Percentiles rank a stretch among this genome's conserved stretches.
phyloP scores from a whole-genome alignment of 768 basidiomycete species.

The Polyporus arcularius region DNA sequence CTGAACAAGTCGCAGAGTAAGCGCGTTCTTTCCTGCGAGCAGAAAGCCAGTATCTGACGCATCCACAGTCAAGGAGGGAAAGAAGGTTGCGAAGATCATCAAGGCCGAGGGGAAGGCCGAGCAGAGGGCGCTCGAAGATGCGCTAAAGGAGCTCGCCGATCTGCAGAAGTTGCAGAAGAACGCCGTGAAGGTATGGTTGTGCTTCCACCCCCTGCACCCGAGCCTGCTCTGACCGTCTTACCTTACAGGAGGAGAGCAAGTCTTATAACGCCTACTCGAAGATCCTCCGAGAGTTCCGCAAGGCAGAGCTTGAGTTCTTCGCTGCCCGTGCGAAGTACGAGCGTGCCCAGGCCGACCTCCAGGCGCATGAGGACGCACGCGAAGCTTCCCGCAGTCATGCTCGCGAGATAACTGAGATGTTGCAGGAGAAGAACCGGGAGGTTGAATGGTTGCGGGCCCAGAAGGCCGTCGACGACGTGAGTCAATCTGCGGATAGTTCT shows the following conservation, averaged over 20 bases:
- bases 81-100: constrained; percentile 67
- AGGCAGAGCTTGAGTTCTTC: constrained; percentile 59
- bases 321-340: constrained; percentile 64
- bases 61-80: constrained; percentile 54
- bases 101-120: constrained; percentile 73
- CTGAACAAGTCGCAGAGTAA: constrained; percentile 56
- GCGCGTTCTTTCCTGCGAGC: constrained; percentile 20
- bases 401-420: constrained; percentile 55
- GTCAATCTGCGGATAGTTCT: constrained; percentile 2
- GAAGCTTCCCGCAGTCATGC: constrained; percentile 55
- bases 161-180: constrained; percentile 72
- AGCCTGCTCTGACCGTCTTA: not conserved
- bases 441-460: constrained; percentile 65
- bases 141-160: constrained; percentile 64
- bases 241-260: constrained; percentile 53
- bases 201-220: not conserved
- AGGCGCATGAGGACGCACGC: constrained; percentile 34
- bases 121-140: constrained; percentile 57
- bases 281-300: constrained; percentile 58
- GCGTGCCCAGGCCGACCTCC: constrained; percentile 44
- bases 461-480: constrained; percentile 66
- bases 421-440: constrained; percentile 73
- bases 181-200: constrained; percentile 52
- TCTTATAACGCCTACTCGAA: constrained; percentile 56
- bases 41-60: not conserved